Percentiles rank a stretch among this genome's conserved stretches.
phyloP scores from a whole-genome alignment of 768 basidiomycete genomes.

The Amanita fuliginea region DNA sequence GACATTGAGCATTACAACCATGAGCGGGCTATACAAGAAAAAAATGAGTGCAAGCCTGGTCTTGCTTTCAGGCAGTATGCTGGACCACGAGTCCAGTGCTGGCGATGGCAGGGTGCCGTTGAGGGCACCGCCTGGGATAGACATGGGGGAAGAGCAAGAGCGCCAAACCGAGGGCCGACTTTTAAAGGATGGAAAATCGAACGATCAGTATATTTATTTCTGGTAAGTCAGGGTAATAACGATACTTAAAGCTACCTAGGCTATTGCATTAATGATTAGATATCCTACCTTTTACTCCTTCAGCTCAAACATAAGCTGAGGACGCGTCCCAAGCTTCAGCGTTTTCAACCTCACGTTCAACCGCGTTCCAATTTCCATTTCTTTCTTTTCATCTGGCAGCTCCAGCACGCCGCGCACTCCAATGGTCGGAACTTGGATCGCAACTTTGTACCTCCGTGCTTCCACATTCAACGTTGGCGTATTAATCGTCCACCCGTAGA shows the following conservation, averaged over 20 bases:
- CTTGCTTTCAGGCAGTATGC: slow-evolving; percentile 31
- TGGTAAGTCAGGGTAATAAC: slow-evolving; percentile 1
- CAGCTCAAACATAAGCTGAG: neutral
- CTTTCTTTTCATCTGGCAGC: neutral
- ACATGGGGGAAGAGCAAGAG: slow-evolving; percentile 19
- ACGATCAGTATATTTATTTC: slow-evolving; percentile 14
- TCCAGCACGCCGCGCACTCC: slow-evolving; percentile 12
- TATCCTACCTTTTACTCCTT: neutral
- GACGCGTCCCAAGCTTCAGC: slow-evolving; percentile 19
- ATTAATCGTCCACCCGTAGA: slow-evolving; percentile 14
- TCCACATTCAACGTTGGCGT: slow-evolving; percentile 7
- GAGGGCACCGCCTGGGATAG: slow-evolving; percentile 15
- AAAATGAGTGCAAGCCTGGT: slow-evolving; percentile 29
- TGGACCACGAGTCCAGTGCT: slow-evolving; percentile 30
- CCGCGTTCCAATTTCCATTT: neutral
- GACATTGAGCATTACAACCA: slow-evolving; percentile 64
- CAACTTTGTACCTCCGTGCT: slow-evolving; percentile 7
- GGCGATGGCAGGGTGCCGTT: slow-evolving; percentile 17
- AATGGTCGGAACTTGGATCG: slow-evolving; percentile 14
- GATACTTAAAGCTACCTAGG: too few species aligned
- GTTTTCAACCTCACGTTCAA: slow-evolving; percentile 16
- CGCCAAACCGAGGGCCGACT: slow-evolving; percentile 6
- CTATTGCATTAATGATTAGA: slow-evolving; percentile 7
- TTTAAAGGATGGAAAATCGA: slow-evolving; percentile 17
- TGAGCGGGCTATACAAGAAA: slow-evolving; percentile 57